These are phyloP conservation scores for Brettanomyces sp. DNA, from an alignment of 805 yeast genomes.

Conservation along the genomic window DNA sequence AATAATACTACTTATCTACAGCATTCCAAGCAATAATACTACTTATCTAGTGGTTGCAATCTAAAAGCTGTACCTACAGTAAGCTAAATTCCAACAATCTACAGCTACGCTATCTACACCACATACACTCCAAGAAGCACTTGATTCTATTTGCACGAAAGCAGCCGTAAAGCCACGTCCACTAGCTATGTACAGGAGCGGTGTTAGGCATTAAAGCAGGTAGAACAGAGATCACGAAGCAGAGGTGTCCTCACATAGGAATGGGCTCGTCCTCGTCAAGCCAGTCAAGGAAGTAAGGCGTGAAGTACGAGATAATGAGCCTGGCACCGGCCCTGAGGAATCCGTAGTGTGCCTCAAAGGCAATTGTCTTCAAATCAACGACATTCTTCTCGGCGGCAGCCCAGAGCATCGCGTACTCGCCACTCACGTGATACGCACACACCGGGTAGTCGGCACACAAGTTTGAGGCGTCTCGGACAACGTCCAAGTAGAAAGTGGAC, in stretches of 20 bases:
- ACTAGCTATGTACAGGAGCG: no score
- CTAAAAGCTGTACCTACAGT: no score
- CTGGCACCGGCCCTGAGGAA: conserved; percentile 94
- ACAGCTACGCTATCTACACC: no score
- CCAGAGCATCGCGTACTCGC: conserved; percentile 95
- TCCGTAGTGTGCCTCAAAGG: conserved; percentile 85
- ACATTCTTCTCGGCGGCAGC: conserved; percentile 97
- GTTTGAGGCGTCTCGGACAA: conserved; percentile 79
- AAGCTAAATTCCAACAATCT: no score
- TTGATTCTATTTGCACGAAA: no score
- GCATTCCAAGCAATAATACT: no score
- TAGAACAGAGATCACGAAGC: neutral
- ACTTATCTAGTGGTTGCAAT: no score
- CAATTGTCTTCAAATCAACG: conserved; percentile 69
- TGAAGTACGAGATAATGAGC: conserved; percentile 80
- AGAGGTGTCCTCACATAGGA: conserved; percentile 7
- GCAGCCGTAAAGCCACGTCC: no score
- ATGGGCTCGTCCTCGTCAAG: conserved; percentile 31
- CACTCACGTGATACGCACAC: conserved; percentile 93
- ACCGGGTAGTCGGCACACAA: conserved; percentile 79
- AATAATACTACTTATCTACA: no score
- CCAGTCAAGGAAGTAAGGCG: conserved; percentile 96
- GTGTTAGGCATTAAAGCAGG: conserved; percentile 6
- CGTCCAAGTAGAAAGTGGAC: conserved; percentile 87
- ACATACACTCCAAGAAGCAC: no score